Evolutionary conservation across 352 stramenopile species (phyloP), one percentile per base, ranked within the genome.

Genomic region (Pythium rishiriense): DNA sequence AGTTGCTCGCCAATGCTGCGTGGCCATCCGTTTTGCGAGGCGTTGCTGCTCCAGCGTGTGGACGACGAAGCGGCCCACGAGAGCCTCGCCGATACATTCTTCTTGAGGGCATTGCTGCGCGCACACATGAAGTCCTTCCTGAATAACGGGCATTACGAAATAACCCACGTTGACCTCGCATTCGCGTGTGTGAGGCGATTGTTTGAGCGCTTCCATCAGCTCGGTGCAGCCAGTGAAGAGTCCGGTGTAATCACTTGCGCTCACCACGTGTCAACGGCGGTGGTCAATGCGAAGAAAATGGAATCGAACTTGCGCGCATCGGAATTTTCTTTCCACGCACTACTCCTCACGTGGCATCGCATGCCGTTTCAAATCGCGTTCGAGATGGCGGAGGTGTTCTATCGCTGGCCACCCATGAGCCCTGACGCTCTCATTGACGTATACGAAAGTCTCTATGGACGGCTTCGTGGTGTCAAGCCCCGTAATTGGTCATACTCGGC

Each of bases 341-440:
- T 91, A 29, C 58, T 91, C 4, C 48, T 89, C 1, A 70, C 77
- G 9, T 89, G 79, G 79, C 69, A 83, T 25, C 72, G 73, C 21
- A 77, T 91, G n/a, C 79, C 82, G 0, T 86, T 91, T 33, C 42
- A 68, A 17, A 25, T 89, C 5, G 85, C 76, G 47, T 89, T 87
- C 41, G 79, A 91, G 48, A 77, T 91, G 25, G 75, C 76, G 2
- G 79, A 91, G 60, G 72, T 76, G 12, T 58, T 87, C 2, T 89
- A 91, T 29, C 82, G 78, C 0, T 58, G 56, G 12, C 59, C 66
- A 6, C 33, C 19, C 3, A 55, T 62, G 25, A 25, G 64, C 3
- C 21, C 31, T 46, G 12, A 69, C 17, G 33, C 37, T 17, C 43
- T 76, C 2, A 74, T 87, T 12, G 76, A 87, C 28, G 64, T 83